These are phyloP conservation scores for Lotmaria passim DNA, from an alignment of 208 protist species.

Conservation along the genomic window DNA sequence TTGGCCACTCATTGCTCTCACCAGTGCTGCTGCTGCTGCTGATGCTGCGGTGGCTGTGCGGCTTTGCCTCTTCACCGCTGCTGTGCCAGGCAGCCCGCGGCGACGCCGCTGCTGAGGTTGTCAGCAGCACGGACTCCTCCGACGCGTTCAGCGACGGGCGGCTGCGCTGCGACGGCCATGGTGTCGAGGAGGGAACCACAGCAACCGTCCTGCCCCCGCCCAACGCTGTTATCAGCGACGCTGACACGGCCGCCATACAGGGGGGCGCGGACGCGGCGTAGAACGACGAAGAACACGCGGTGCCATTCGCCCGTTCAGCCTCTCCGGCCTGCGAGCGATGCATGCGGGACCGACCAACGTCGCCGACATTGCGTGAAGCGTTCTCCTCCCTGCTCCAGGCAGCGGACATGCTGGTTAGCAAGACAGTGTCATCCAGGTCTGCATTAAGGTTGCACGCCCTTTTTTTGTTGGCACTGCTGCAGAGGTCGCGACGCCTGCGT, in stretches of 20 bases:
- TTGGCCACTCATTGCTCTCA: no score
- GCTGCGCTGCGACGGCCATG: not conserved
- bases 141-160: not conserved
- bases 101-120: not conserved
- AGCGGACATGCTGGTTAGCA: slow-evolving; percentile 33
- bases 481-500: not conserved
- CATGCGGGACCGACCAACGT: not conserved
- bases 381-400: slow-evolving; percentile 34
- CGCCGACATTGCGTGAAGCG: not conserved
- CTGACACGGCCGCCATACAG: not conserved
- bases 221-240: slow-evolving; percentile 9
- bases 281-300: no score
- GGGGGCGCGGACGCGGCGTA: slow-evolving; percentile 1
- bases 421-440: slow-evolving; percentile 12
- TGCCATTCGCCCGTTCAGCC: no score
- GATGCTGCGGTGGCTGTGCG: not conserved
- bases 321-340: no score
- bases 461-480: no score
- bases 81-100: not conserved
- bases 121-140: not conserved
- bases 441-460: no score
- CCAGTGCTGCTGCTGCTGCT: not conserved
- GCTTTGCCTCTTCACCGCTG: not conserved
- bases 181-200: not conserved
- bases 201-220: not conserved